A percentile compares a stretch with the other conserved stretches of the same genome.
Evolutionary conservation across 495 filamentous ascomycete genomes (phyloP).

Genomic region (Bacidia gigantensis): DNA sequence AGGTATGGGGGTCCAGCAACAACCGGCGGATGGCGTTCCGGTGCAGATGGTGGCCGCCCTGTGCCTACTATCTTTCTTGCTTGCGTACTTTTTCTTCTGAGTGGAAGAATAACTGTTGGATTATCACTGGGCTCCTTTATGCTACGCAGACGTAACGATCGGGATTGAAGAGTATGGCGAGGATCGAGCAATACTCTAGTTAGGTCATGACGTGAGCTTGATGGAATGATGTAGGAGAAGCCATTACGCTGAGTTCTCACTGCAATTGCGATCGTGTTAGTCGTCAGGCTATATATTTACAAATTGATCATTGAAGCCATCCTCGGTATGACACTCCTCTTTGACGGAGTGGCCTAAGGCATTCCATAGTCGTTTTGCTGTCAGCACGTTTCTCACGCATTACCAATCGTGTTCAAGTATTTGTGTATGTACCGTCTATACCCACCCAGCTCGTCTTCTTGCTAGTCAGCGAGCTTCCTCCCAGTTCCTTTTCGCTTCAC

Average conservation of each 20-base stretch:
- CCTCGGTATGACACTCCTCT: too few relatives aligned
- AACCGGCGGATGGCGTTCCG: slow-evolving; percentile 63
- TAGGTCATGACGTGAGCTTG: too few relatives aligned
- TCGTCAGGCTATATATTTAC: too few relatives aligned
- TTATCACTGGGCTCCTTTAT: slow-evolving; percentile 1
- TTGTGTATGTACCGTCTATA: too few relatives aligned
- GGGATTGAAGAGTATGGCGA: background rate
- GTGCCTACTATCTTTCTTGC: slow-evolving; percentile 78
- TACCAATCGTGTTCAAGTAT: too few relatives aligned
- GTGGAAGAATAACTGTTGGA: background rate
- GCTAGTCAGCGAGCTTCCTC: slow-evolving; percentile 50
- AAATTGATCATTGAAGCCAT: too few relatives aligned
- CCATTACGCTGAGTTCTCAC: too few relatives aligned
- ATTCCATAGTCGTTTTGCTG: too few relatives aligned
- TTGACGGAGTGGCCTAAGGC: too few relatives aligned
- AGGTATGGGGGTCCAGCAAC: slow-evolving; percentile 39
- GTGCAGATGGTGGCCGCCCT: slow-evolving; percentile 70
- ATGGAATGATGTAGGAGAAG: too few relatives aligned
- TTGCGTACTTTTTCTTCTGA: slow-evolving; percentile 93
- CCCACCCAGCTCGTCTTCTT: slow-evolving; percentile 39
- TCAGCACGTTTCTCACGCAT: too few relatives aligned
- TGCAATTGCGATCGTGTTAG: too few relatives aligned
- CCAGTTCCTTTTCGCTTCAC: slow-evolving; percentile 83
- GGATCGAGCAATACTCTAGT: background rate
- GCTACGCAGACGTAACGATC: background rate